Conservation (phyloP, 768 basidiomycete genomes). For the Lactarius sanguifluus region DNA sequence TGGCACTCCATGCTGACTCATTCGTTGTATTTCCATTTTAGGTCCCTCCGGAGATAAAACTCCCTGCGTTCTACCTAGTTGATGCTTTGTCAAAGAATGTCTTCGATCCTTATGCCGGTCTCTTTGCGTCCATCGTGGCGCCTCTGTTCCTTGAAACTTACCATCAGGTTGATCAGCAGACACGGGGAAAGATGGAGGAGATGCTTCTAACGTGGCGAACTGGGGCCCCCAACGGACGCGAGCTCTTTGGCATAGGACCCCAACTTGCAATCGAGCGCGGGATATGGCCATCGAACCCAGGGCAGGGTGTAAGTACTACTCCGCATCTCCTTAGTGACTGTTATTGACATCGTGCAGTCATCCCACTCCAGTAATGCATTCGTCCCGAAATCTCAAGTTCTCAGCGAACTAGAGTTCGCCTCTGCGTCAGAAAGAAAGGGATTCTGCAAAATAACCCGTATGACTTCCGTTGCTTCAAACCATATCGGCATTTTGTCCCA, state of each 20-base stretch:
- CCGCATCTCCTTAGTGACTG: neutral
- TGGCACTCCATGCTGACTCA: conserved; percentile 68
- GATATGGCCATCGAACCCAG: conserved; percentile 61
- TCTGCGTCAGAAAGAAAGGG: conserved; percentile 78
- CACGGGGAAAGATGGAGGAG: conserved; percentile 95
- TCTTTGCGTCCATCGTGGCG: conserved; percentile 80
- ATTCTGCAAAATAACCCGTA: conserved; percentile 69
- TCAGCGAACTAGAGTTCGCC: conserved; percentile 80
- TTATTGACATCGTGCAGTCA: conserved; percentile 11
- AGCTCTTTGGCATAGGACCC: conserved; percentile 79
- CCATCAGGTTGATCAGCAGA: conserved; percentile 76
- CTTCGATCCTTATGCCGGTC: conserved; percentile 85
- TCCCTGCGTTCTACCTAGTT: conserved; percentile 91
- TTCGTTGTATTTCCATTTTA: conserved; percentile 41
- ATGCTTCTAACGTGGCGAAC: conserved; percentile 95
- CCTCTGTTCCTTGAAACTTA: conserved; percentile 87
- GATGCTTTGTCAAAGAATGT: conserved; percentile 98
- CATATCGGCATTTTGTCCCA: conserved; percentile 81
- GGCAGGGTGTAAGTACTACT: conserved; percentile 42
- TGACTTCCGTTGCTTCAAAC: conserved; percentile 60
- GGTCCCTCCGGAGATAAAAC: conserved; percentile 88
- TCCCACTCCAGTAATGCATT: conserved; percentile 44
- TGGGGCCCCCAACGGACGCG: conserved; percentile 74
- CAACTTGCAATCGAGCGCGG: conserved; percentile 84
- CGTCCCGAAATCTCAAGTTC: conserved; percentile 74